These are phyloP conservation scores for Pseudogymnoascus sp. DNA, from an alignment of 2,329 filamentous ascomycete genomes.

Conservation along the genomic window DNA sequence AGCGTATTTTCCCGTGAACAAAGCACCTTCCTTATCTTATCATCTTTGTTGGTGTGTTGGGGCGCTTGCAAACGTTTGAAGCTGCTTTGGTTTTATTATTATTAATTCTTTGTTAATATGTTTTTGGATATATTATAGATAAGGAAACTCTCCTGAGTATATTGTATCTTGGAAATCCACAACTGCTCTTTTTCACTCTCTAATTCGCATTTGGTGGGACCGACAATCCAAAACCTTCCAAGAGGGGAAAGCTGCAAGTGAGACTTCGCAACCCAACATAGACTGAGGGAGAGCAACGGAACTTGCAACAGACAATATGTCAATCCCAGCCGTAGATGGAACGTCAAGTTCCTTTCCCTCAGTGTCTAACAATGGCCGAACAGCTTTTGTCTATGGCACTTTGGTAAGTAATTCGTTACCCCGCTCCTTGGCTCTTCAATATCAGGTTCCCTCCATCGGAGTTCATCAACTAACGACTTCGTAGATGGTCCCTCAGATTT, in stretches of 20 bases:
- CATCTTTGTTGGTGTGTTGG: neutral
- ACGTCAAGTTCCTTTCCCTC: neutral
- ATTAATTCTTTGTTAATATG: neutral
- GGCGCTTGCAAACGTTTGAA: neutral
- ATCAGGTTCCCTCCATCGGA: no score
- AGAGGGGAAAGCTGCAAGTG: neutral
- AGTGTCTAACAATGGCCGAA: neutral
- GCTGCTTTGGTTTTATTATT: neutral
- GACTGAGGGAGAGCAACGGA: neutral
- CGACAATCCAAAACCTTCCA: neutral
- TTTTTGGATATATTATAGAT: neutral
- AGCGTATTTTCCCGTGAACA: neutral
- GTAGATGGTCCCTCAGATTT: conserved; percentile 7
- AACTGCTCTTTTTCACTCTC: neutral
- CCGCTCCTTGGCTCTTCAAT: neutral
- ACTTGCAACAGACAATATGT: neutral
- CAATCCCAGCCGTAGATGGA: neutral
- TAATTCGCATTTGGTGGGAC: neutral
- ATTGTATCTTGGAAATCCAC: neutral
- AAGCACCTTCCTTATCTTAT: conserved; percentile 6
- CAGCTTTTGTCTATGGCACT: conserved; percentile 7
- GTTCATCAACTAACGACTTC: neutral
- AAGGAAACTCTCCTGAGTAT: neutral
- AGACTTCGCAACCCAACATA: neutral
- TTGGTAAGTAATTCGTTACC: conserved; percentile 1